phyloP scores from a whole-genome alignment of 1,139 yeast species.

The Suhomyces bolitotheri region DNA sequence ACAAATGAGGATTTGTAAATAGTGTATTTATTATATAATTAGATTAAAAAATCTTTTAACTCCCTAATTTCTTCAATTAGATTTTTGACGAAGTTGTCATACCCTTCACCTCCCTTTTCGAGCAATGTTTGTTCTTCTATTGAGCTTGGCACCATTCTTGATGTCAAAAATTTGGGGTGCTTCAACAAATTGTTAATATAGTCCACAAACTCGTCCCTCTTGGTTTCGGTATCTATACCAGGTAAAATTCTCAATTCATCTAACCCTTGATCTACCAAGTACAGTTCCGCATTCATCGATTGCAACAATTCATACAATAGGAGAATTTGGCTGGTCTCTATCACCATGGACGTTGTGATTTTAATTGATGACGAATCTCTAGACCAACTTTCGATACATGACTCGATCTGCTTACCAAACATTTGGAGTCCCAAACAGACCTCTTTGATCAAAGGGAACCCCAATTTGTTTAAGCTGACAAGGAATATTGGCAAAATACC shows the following conservation, averaged over 20 bases:
- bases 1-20: too few species aligned
- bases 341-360: slow-evolving; percentile 64
- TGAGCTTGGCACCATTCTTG: slow-evolving; percentile 65
- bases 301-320: slow-evolving; percentile 61
- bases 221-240: slow-evolving; percentile 60
- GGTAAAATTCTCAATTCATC: slow-evolving; percentile 47
- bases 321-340: slow-evolving; percentile 80
- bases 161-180: slow-evolving; percentile 80
- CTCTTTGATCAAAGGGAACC: slow-evolving; percentile 64
- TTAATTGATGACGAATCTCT: slow-evolving; percentile 53
- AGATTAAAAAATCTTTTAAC: slow-evolving; percentile 46
- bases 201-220: slow-evolving; percentile 56
- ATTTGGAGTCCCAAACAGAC: slow-evolving; percentile 61
- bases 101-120: slow-evolving; percentile 43
- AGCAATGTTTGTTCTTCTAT: slow-evolving; percentile 62
- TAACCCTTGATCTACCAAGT: slow-evolving; percentile 24
- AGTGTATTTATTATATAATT: slow-evolving; percentile 5
- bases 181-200: slow-evolving; percentile 70
- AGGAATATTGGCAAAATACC: slow-evolving; percentile 74
- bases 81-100: slow-evolving; percentile 44
- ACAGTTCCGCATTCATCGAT: slow-evolving; percentile 48
- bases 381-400: slow-evolving; percentile 71
- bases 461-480: slow-evolving; percentile 60
- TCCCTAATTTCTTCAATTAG: slow-evolving; percentile 57
- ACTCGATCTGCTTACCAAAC: slow-evolving; percentile 65